These are phyloP conservation scores for Hortiboletus flavorubellus DNA, from an alignment of 768 basidiomycete genomes.

Conservation along the genomic window DNA sequence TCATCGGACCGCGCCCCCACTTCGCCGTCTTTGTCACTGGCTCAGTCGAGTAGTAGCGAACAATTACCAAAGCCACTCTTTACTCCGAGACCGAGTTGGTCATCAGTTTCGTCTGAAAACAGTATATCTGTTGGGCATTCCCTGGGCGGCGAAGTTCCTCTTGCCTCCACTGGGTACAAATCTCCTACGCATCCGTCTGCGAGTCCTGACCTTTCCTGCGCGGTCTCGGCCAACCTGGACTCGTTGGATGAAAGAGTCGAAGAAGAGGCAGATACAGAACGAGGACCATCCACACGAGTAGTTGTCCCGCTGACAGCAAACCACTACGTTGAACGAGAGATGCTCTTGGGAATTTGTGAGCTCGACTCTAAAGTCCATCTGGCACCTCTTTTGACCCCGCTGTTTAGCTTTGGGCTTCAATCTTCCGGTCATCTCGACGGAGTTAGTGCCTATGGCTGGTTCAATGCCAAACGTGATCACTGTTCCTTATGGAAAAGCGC, in stretches of 20 bases:
- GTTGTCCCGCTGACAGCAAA: slow-evolving; percentile 25
- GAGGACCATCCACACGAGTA: slow-evolving; percentile 16
- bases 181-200: slow-evolving; percentile 18
- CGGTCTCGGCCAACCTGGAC: slow-evolving; percentile 12
- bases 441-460: slow-evolving; percentile 45
- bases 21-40: slow-evolving; percentile 15
- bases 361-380: not conserved
- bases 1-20: slow-evolving; percentile 11
- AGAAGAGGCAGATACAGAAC: slow-evolving; percentile 10
- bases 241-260: slow-evolving; percentile 19
- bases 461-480: slow-evolving; percentile 72
- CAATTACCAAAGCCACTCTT: slow-evolving; percentile 13
- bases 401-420: slow-evolving; percentile 64
- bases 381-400: slow-evolving; percentile 4
- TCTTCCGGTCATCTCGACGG: slow-evolving; percentile 50
- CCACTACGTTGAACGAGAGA: slow-evolving; percentile 54
- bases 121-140: slow-evolving; percentile 12
- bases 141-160: slow-evolving; percentile 11
- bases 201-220: slow-evolving; percentile 25
- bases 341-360: slow-evolving; percentile 63
- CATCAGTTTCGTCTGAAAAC: slow-evolving; percentile 26
- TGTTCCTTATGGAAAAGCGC: slow-evolving; percentile 64
- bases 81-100: slow-evolving; percentile 20
- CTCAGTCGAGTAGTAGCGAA: slow-evolving; percentile 17
- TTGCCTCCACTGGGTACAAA: slow-evolving; percentile 12